Evolutionary conservation across 148 eudicot genomes (phyloP), one percentile per base, ranked within the genome.

Genomic region (Amaranthus hypochondriacus): DNA sequence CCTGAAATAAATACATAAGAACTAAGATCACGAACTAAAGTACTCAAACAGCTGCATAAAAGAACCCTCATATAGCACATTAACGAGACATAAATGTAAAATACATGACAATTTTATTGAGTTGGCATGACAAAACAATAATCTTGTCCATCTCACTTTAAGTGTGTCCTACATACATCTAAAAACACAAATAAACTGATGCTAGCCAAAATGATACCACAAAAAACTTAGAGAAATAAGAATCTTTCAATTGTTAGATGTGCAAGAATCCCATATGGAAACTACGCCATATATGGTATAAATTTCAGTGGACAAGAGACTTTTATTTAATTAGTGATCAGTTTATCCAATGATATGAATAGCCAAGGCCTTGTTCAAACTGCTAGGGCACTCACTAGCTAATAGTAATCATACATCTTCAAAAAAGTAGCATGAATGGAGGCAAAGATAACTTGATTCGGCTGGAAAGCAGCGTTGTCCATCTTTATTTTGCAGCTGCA

Each of bases 1-100:
- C 86, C 94, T 89, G 81, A 73, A 84, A 80, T 39, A 63, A 66
- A 13, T 10, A 79, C 14, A 14, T 47, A 64, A 9, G 6, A 51
- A 68, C 56, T 50, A 46, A 8, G 4, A 68, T 39, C 56, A 66
- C 47, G 39, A 21, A n/a, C 60, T 13, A 59, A 51, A 39, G 72
- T 14, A 56, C 48, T 66, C 48, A 18, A 28, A 56, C 48, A 52
- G 18, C 48, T 39, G 56, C 74, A 69, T 50, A 10, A 51, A 44
- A 64, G 7, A 74, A 54, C 48, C 63, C 28, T 15, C 53, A 10
- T 18, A 64, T 14, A 42, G 55, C 39, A 42, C 51, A 64, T 5
- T 39, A 60, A 6, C 1, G 63, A 60, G 10, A 60, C 44, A 60
- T 55, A 7, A 60, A 28, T 28, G 11, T 60, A 60, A 21, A 21